These are phyloP conservation scores for Tetracentron sinense DNA, from an alignment of 164 flowering plant species.

Conservation along the genomic window DNA sequence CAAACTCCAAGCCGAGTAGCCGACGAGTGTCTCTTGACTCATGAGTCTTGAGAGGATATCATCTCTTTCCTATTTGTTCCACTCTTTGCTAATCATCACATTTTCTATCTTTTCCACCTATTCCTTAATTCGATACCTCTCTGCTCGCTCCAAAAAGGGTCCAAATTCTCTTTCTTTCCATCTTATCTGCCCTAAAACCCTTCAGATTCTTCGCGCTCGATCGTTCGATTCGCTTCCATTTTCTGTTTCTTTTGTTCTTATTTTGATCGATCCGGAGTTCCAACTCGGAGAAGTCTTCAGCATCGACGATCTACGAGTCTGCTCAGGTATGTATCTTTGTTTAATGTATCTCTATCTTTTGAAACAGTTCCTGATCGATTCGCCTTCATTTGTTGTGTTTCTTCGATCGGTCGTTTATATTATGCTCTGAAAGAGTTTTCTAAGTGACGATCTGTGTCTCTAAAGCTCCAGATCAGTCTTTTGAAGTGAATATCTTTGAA, in stretches of 20 bases:
- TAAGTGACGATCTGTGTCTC: not conserved
- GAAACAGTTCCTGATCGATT: not conserved
- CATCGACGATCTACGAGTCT: not conserved
- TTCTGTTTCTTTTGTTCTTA: not conserved
- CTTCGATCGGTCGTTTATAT: not conserved
- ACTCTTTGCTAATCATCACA: too few relatives aligned
- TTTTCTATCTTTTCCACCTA: too few relatives aligned
- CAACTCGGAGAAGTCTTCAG: not conserved
- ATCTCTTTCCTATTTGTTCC: too few relatives aligned
- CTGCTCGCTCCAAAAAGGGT: conserved; percentile 15
- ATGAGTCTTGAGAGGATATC: too few relatives aligned
- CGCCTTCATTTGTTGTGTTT: not conserved
- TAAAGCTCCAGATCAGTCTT: not conserved
- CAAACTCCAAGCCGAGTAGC: too few relatives aligned
- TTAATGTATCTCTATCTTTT: not conserved
- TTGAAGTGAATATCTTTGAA: not conserved
- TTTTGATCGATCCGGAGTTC: not conserved
- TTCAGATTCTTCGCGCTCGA: too few relatives aligned
- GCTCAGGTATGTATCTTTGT: not conserved
- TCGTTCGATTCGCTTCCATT: not conserved
- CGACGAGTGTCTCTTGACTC: too few relatives aligned
- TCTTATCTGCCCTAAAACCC: not conserved
- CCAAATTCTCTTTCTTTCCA: not conserved
- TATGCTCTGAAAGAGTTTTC: not conserved
- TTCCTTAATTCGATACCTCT: too few relatives aligned